Conservation (phyloP, 768 basidiomycete genomes). For the Tricholoma sp. region DNA sequence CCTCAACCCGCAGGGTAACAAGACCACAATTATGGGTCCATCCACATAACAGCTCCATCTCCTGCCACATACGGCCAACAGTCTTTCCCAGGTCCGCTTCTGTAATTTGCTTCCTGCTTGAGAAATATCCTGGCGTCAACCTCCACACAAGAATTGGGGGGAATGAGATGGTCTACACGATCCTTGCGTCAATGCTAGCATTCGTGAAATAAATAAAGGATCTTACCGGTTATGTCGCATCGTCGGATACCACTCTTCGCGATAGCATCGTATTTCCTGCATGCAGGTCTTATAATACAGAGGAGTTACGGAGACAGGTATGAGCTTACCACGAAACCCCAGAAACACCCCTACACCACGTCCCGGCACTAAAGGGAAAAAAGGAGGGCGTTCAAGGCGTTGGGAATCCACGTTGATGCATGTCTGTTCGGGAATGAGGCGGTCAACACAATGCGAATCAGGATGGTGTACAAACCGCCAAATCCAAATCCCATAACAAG, state of each 20-base stretch:
- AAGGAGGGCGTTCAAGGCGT: no score
- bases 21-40: no score
- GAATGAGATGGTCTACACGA: constrained; percentile 71
- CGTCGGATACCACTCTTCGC: constrained; percentile 82
- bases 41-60: constrained; percentile 63
- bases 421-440: no score
- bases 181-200: constrained; percentile 1
- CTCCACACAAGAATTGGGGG: constrained; percentile 86
- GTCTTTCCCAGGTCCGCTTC: constrained; percentile 81
- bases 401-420: no score
- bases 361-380: no score
- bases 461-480: no score
- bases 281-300: background rate
- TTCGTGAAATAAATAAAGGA: background rate
- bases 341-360: no score
- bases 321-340: no score
- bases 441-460: no score
- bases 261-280: constrained; percentile 92
- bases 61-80: constrained; percentile 87
- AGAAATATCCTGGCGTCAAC: constrained; percentile 97
- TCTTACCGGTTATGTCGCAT: constrained; percentile 81
- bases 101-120: constrained; percentile 69
- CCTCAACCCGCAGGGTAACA: no score
- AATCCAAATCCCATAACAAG: no score
- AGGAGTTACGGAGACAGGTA: background rate